Conservation (phyloP, 352 stramenopile species). For the Globisporangium cederbergense region DNA sequence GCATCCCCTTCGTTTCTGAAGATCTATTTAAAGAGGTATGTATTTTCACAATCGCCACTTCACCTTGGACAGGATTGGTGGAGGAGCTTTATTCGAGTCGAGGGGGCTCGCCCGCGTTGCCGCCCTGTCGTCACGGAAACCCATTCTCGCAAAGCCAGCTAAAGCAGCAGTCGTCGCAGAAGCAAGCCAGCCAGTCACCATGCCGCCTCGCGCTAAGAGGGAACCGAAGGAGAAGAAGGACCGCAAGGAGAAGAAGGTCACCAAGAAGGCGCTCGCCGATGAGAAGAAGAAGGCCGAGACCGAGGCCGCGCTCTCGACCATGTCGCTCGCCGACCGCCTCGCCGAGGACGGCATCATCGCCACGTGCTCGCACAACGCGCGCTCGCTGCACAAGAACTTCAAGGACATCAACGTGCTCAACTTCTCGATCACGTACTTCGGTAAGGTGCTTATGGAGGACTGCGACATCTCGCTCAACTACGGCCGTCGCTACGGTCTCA, state of each 20-base stretch:
- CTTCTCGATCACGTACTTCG: conserved; percentile 96
- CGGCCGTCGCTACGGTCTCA: conserved; percentile 96
- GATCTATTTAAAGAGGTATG: conserved; percentile 1
- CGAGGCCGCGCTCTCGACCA: conserved; percentile 56
- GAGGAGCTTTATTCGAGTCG: conserved; percentile 14
- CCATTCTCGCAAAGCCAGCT: conserved; percentile 10
- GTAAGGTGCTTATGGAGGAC: conserved; percentile 95
- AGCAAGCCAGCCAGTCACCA: not conserved
- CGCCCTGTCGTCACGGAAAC: not conserved
- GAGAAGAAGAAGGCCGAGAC: conserved; percentile 76
- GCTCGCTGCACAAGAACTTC: conserved; percentile 92
- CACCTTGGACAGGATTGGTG: conserved; percentile 8
- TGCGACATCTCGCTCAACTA: conserved; percentile 97
- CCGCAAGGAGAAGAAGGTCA: conserved; percentile 76
- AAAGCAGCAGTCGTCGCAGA: conserved; percentile 2
- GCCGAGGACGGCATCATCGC: conserved; percentile 93
- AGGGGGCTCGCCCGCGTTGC: conserved; percentile 2
- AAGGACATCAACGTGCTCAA: conserved; percentile 98
- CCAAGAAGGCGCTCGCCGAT: conserved; percentile 68
- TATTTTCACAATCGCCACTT: not conserved
- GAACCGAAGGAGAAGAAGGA: conserved; percentile 70
- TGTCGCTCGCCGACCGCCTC: conserved; percentile 87
- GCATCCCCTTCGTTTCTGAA: not conserved
- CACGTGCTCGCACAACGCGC: conserved; percentile 93
- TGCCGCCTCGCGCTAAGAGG: conserved; percentile 27